Conservation (phyloP, 805 yeast species). For the Saturnispora sekii region DNA sequence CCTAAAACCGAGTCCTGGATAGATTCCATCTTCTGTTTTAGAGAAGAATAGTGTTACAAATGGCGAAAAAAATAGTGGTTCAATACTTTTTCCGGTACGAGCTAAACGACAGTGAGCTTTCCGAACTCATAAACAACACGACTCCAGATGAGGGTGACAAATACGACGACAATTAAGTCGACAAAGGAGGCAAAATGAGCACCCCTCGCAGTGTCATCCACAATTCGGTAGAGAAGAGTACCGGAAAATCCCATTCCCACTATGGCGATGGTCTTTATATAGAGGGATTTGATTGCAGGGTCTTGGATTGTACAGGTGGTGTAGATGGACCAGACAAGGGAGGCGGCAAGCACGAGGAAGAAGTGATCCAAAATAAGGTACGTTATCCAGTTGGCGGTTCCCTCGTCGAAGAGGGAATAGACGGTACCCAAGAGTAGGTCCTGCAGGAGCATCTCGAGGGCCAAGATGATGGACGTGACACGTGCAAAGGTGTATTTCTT, state of each 20-base stretch:
- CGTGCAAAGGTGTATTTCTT: conserved; percentile 13
- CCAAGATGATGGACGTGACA: conserved; percentile 14
- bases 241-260: conserved; percentile 12
- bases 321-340: conserved; percentile 13
- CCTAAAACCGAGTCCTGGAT: conserved; percentile 9
- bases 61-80: not conserved
- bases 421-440: conserved; percentile 23
- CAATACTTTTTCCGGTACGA: conserved; percentile 7
- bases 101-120: conserved; percentile 10
- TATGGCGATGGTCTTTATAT: conserved; percentile 5
- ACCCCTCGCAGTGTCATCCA: not conserved
- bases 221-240: conserved; percentile 12
- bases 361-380: conserved; percentile 20
- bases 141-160: conserved; percentile 22
- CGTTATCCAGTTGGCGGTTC: conserved; percentile 14
- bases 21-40: conserved; percentile 12
- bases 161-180: conserved; percentile 16
- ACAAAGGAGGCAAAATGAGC: conserved; percentile 17
- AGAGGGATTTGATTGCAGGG: conserved; percentile 9
- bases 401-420: conserved; percentile 22
- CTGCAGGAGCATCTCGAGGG: conserved; percentile 22
- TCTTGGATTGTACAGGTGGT: conserved; percentile 18
- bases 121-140: conserved; percentile 16
- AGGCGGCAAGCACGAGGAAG: conserved; percentile 12
- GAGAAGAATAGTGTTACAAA: not conserved